Conservation (phyloP, 1,139 yeast genomes). For the Lodderomyces jiufengensis region DNA sequence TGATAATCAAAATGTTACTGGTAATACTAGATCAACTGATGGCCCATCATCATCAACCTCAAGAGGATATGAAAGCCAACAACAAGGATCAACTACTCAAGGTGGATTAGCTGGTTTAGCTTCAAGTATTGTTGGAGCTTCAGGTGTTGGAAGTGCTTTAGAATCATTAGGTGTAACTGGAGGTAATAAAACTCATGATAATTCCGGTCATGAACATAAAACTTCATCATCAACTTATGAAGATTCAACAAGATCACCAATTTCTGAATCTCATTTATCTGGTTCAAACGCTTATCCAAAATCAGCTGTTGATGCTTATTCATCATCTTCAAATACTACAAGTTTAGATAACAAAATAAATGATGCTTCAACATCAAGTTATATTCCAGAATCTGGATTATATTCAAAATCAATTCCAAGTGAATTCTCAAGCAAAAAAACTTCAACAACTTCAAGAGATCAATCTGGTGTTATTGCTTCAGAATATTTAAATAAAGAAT, state of each 20-base stretch:
- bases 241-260: slow-evolving; percentile 1
- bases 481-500: slow-evolving; percentile 1
- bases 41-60: neutral
- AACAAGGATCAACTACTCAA: neutral
- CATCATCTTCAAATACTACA: slow-evolving; percentile 5
- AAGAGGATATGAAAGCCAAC: neutral
- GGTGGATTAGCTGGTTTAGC: slow-evolving; percentile 4
- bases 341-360: slow-evolving; percentile 6
- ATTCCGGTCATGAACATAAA: neutral
- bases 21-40: neutral
- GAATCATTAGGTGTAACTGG: slow-evolving; percentile 4
- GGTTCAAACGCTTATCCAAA: slow-evolving; percentile 9
- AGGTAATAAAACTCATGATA: neutral
- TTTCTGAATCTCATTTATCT: slow-evolving; percentile 4
- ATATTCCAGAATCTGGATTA: slow-evolving; percentile 1
- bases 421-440: neutral
- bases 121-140: slow-evolving; percentile 4
- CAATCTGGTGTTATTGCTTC: neutral
- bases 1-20: neutral
- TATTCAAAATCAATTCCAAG: slow-evolving; percentile 1
- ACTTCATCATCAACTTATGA: neutral
- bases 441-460: neutral
- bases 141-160: slow-evolving; percentile 5
- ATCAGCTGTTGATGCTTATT: slow-evolving; percentile 6
- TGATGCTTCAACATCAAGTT: slow-evolving; percentile 5